These are phyloP conservation scores for Microdochium nivale DNA, from an alignment of 2,329 filamentous ascomycete species.

Conservation along the genomic window DNA sequence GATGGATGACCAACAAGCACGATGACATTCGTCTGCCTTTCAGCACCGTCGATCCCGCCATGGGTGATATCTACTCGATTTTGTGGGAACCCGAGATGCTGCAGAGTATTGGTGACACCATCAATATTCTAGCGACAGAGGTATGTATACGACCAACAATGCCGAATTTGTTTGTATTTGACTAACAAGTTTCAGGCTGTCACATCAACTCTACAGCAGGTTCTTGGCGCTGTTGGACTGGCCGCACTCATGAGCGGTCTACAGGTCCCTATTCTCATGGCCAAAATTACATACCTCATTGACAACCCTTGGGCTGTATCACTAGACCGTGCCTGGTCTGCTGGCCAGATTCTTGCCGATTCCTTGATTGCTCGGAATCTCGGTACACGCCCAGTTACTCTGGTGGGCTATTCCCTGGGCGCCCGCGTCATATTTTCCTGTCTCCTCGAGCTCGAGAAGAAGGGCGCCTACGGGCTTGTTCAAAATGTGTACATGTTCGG, in stretches of 20 bases:
- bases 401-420: slow-evolving; percentile 91
- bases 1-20: slow-evolving; percentile 97
- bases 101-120: slow-evolving; percentile 94
- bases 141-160: slow-evolving; percentile 29
- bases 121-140: slow-evolving; percentile 96
- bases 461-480: slow-evolving; percentile 76
- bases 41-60: slow-evolving; percentile 92
- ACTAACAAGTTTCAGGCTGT: slow-evolving; percentile 57
- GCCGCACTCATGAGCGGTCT: slow-evolving; percentile 86
- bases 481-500: slow-evolving; percentile 97
- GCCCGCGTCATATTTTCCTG: slow-evolving; percentile 89
- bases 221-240: slow-evolving; percentile 83
- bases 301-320: slow-evolving; percentile 99
- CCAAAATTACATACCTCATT: slow-evolving; percentile 91
- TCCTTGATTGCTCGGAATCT: slow-evolving; percentile 87
- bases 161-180: neutral
- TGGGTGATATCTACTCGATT: slow-evolving; percentile 97
- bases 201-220: slow-evolving; percentile 91
- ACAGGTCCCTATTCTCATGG: slow-evolving; percentile 83
- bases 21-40: slow-evolving; percentile 94
- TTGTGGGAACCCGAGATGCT: slow-evolving; percentile 98
- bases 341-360: slow-evolving; percentile 88
- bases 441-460: slow-evolving; percentile 74
- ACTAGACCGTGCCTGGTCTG: slow-evolving; percentile 76
- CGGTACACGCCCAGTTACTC: slow-evolving; percentile 81